Base-by-base conservation (phyloP, 116 monocot species). In the Phalaenopsis hybrid region DNA sequence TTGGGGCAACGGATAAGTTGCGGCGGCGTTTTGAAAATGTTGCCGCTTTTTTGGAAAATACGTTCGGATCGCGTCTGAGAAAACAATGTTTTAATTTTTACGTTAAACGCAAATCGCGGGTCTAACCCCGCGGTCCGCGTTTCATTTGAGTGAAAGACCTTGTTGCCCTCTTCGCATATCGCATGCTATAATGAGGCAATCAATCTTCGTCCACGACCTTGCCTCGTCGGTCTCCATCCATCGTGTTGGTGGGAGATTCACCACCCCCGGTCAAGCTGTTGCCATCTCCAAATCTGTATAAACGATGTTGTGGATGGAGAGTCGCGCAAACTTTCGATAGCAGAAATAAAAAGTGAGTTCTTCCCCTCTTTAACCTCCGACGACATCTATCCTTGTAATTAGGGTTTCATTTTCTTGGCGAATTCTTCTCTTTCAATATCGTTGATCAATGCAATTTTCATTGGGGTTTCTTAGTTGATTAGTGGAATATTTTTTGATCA, bases 171-270 rank as follows among this genome's bases (percentile, higher is more conserved):
- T 31, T 31, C 31, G 0, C 31, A 0, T 31, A 31, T 31, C 31
- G 31, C 31, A 31, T 31, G 31, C 31, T 31, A 31, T 31, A 31
- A 31, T 31, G 31, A 31, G 82, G 51, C 88, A 89, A 31, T 89
- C 96, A 41, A 85, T 87, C 63, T 92, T 96, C 88, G 88, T 86
- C 80, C 92, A 91, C 20, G 96, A 94, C 78, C 89, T 96, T 21
- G 89, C 94, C 15, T 91, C 96, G 5, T 92, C 94, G 4, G 81
- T 92, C 68, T 88, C 93, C 63, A 4, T 83, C 52, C 84, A 88
- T 86, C 82, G 88, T 12, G 43, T 48, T 77, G 57, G 79, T 20
- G 82, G 81, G 9, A 83, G 84, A 78, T 92, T 90, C 81, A 85
- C 89, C 8, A 89, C 86, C 68, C 84, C 88, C 6, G 84, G 87